Base-by-base conservation (phyloP, 805 yeast genomes). In the Candida sakaeoensis region DNA sequence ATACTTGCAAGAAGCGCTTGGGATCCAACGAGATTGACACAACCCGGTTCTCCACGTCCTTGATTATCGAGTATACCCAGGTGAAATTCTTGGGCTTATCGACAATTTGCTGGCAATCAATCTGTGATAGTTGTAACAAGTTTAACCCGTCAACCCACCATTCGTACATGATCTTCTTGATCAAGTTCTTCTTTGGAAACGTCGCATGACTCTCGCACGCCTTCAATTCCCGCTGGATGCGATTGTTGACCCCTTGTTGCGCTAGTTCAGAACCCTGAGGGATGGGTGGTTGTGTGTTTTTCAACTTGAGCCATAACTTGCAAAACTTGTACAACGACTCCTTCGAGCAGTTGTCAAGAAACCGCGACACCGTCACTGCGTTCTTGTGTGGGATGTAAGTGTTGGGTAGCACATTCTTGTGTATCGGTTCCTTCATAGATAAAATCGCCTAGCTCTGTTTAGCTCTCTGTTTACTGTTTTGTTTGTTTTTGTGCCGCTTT, bases 71-170 rank as follows among this genome's bases (percentile, higher is more conserved):
- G 37, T 69, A 67, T 1, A 65, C 57, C 82, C 82, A 77, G 24
- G 53, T 54, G 48, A 59, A 70, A 3, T 63, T 40, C 27, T 58
- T 59, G 0, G 89, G 80, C 42, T 74, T 71, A 49, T 81, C 84
- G 2, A 84, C 74, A 32, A 84, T 63, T 32, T 74, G 52, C 48
- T 81, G 85, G 39, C 82, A 75, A 48, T 85, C 93, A 4, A 84
- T 60, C 44, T 83, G 88, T 0, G 93, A 81, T 29, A 80, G 53
- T 53, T 85, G 95, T 13, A 79, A 63, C 1, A 81, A 59, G 47
- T 80, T 82, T 31, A 82, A 54, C 0, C 88, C 88, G 5, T 58
- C 49, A 1, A 71, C 60, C 74, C 85, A 82, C 47, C 63, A 72
- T 10, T 74, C 72, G 28, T 57, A 65, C 7, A 77, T 43, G n/a